Evolutionary conservation across 1,139 yeast species (phyloP).

Genomic region (Martiniozyma asiatica): DNA sequence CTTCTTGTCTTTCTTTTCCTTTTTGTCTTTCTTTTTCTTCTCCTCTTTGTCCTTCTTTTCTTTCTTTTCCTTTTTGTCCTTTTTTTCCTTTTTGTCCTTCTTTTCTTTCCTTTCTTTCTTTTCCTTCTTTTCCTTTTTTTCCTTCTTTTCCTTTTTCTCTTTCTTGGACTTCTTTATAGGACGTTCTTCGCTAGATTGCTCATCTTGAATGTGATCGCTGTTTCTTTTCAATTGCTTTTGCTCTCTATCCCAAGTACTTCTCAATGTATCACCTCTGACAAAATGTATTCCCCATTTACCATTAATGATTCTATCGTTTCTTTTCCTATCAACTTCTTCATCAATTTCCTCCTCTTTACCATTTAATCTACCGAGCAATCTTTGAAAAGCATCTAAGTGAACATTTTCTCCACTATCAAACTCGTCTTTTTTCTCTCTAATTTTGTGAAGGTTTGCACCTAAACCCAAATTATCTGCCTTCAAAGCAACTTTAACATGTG

Average conservation of each 20-base stretch:
- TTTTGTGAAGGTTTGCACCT: slow-evolving; percentile 64
- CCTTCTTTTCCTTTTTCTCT: slow-evolving; percentile 23
- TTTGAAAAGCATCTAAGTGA: slow-evolving; percentile 87
- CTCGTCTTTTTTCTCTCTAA: slow-evolving; percentile 35
- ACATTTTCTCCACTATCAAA: slow-evolving; percentile 74
- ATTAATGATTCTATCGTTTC: slow-evolving; percentile 53
- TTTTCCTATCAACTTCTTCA: slow-evolving; percentile 51
- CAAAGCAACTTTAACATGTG: slow-evolving; percentile 71
- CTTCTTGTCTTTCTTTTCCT: slow-evolving; percentile 19
- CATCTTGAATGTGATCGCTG: slow-evolving; percentile 10
- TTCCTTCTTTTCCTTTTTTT: slow-evolving; percentile 24
- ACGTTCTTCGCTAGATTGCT: slow-evolving; percentile 16
- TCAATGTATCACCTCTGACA: slow-evolving; percentile 70
- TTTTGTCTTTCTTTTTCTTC: slow-evolving; percentile 19
- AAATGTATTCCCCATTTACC: slow-evolving; percentile 86
- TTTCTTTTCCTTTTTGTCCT: slow-evolving; percentile 25
- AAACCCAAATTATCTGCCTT: slow-evolving; percentile 79
- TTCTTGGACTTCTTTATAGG: slow-evolving; percentile 16
- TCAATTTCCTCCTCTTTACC: slow-evolving; percentile 54
- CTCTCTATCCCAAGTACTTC: slow-evolving; percentile 76
- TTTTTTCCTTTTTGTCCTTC: slow-evolving; percentile 17
- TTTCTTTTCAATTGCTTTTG: slow-evolving; percentile 28
- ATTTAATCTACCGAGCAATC: slow-evolving; percentile 75
- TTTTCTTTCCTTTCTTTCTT: slow-evolving; percentile 20
- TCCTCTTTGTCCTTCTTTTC: slow-evolving; percentile 23